Evolutionary conservation across 805 yeast genomes (phyloP), one percentile per base, ranked within the genome.

Genomic region (Hanseniaspora nectarophila): DNA sequence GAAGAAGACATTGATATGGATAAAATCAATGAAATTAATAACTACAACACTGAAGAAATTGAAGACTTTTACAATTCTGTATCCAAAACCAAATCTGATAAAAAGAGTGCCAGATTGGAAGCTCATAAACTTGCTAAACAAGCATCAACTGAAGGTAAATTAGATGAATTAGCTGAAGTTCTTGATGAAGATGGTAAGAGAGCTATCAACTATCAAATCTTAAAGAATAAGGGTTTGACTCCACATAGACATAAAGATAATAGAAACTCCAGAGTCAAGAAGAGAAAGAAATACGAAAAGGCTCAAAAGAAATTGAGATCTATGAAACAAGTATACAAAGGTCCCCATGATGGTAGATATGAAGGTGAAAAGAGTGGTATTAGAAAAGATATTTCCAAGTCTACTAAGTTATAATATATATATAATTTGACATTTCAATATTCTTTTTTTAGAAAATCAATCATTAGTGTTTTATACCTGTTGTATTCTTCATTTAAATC

Each of bases 291-390:
- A 78, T 92, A 85, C 72, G 97, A 87, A 57, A 75, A 78, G 66
- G 98, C 98, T 28, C 81, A 87, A 72, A 90, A 87, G 86, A 87
- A 87, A 67, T 82, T 92, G 68, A 81, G 81, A 63, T 84, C 95
- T 51, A 83, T 85, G 57, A 82, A 95, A 67, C 86, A 85, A 51
- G 96, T 88, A n/a, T 88, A 82, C 73, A 76, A 81, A 59, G 73
- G 73, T 45, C 72, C 73, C 18, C 85, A 78, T 48, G 72, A 77
- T 56, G 84, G 87, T 57, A 81, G 95, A 2, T 92, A 92, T 67
- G 82, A 76, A 57, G 98, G 98, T 69, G 98, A 92, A 67, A 76
- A 79, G 71, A 88, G 97, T 18, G 98, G 98, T 85, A 92, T 92
- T 65, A 88, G 88, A 74, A 90, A 92, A 78, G 87, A 87, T 58